Evolutionary conservation across 1,284 basidiomycete genomes (phyloP).

Genomic region (Melampsora abietis-canadensis): DNA sequence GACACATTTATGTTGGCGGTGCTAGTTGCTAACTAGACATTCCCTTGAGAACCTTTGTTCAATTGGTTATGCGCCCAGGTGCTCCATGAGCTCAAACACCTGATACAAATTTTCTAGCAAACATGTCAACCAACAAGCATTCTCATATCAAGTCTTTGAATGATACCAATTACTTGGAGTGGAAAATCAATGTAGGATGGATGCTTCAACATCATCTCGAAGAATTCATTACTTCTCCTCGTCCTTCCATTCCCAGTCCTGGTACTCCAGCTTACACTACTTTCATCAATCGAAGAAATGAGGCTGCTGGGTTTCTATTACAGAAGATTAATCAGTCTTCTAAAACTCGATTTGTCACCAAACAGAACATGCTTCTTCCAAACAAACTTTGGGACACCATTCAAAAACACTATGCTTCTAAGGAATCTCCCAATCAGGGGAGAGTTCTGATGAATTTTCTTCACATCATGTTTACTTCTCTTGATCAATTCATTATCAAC

Average conservation of each 20-base stretch:
- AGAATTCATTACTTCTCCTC: background rate
- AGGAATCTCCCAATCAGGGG: background rate
- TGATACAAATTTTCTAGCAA: too few species aligned
- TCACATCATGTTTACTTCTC: background rate
- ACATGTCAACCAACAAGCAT: too few species aligned
- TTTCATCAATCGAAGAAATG: background rate
- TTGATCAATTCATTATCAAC: background rate
- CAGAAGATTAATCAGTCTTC: background rate
- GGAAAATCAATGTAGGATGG: too few species aligned
- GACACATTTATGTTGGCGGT: too few species aligned
- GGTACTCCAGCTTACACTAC: background rate
- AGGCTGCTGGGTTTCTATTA: background rate
- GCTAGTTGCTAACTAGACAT: too few species aligned
- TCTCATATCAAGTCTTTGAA: too few species aligned
- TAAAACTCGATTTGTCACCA: background rate
- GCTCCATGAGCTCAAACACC: too few species aligned
- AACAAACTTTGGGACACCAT: background rate
- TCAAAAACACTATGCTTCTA: background rate
- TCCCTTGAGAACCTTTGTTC: too few species aligned
- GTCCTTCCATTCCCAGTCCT: background rate
- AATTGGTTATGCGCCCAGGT: too few species aligned
- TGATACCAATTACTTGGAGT: too few species aligned
- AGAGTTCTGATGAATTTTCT: background rate
- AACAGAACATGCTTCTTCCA: background rate
- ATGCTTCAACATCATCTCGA: background rate